Percentiles rank a stretch among this genome's conserved stretches.
Conservation (phyloP, 2,329 filamentous ascomycete genomes). For the Chaetomium sp. region DNA sequence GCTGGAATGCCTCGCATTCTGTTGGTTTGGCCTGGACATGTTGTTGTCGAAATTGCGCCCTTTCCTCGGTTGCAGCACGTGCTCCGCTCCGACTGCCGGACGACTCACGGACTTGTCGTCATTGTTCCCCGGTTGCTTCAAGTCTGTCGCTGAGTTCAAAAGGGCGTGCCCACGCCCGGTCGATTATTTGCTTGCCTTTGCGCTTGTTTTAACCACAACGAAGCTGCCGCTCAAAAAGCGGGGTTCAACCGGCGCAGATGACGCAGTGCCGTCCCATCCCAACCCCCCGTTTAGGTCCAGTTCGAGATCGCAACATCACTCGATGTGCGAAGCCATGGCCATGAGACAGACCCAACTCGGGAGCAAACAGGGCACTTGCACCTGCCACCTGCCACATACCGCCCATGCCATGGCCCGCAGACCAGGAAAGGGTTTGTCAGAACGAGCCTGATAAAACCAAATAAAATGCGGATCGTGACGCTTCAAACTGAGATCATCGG, state of each 20-base stretch:
- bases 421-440: not conserved
- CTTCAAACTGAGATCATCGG: not conserved
- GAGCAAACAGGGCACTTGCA: not conserved
- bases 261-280: not conserved
- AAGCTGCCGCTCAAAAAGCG: not conserved
- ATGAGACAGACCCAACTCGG: not conserved
- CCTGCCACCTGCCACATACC: not conserved
- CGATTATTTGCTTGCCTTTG: not conserved
- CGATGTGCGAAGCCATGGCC: not conserved
- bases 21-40: not conserved
- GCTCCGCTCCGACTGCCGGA: not conserved
- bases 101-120: not conserved
- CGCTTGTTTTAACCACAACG: not conserved
- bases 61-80: not conserved
- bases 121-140: not conserved
- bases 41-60: not conserved
- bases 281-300: not conserved
- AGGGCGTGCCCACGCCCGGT: not conserved
- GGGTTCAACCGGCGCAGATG: not conserved
- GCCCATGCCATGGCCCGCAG: not conserved
- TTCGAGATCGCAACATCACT: not conserved
- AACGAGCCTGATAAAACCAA: not conserved
- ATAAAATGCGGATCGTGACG: not conserved
- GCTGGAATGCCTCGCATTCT: conserved; percentile 22
- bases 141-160: not conserved